A percentile compares a stretch with the other conserved stretches of the same genome.
Evolutionary conservation across 306 rosid genomes (phyloP).

Genomic region (Coriaria nepalensis): DNA sequence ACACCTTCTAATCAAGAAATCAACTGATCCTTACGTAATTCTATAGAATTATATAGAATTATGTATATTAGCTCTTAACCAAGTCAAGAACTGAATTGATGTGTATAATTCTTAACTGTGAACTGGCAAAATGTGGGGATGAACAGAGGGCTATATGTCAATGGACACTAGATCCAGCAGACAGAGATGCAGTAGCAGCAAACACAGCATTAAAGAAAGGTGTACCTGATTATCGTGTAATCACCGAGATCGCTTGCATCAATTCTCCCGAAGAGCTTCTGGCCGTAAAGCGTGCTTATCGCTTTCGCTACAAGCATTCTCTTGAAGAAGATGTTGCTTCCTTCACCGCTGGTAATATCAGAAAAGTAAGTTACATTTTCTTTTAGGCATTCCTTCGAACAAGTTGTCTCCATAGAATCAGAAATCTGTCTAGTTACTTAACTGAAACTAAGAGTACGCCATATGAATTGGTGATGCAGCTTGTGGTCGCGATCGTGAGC

Average conservation of each 20-base stretch:
- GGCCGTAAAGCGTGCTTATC: constrained; percentile 32
- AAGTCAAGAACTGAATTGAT: no score
- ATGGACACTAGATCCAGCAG: constrained; percentile 48
- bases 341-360: constrained; percentile 20
- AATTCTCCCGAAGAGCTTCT: constrained; percentile 30
- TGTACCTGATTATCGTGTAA: constrained; percentile 20
- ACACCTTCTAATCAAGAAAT: no score
- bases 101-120: no score
- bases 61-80: no score
- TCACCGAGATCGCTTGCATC: constrained; percentile 34
- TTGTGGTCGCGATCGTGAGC: constrained; percentile 29
- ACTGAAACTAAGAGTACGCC: no score
- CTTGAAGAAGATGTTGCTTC: constrained; percentile 49
- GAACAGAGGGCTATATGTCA: constrained; percentile 25
- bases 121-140: background rate
- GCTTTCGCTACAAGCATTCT: constrained; percentile 25
- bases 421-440: no score
- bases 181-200: constrained; percentile 30
- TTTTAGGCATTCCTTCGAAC: no score
- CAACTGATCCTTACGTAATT: no score
- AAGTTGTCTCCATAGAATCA: no score
- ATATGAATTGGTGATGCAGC: constrained; percentile 14
- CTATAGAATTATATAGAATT: no score
- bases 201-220: constrained; percentile 20
- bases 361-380: constrained; percentile 21